Evolutionary conservation across 768 basidiomycete genomes (phyloP).

Genomic region (Hydnomerulius pinastri): DNA sequence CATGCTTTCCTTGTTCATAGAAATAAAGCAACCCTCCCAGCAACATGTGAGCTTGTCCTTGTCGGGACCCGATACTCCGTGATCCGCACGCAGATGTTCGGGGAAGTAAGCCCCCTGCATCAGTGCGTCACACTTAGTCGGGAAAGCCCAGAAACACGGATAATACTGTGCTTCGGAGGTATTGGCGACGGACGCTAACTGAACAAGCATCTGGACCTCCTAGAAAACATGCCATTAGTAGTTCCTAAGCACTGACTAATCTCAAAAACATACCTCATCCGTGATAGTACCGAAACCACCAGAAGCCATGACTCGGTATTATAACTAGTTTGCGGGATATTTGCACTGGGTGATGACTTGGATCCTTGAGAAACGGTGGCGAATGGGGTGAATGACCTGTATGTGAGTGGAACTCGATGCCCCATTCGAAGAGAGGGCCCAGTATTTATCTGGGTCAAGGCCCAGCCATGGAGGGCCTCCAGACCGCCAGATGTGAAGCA

Average conservation of each 20-base stretch:
- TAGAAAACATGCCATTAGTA: too few species aligned
- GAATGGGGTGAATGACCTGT: not conserved
- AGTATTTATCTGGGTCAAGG: constrained; percentile 19
- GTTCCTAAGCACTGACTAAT: too few species aligned
- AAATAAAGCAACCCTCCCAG: constrained; percentile 19
- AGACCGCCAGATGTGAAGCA: constrained; percentile 18
- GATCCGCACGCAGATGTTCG: constrained; percentile 21
- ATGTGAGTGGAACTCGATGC: constrained; percentile 6
- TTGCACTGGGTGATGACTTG: too few species aligned
- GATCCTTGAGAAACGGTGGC: constrained; percentile 2
- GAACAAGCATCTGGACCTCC: too few species aligned
- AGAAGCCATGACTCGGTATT: constrained; percentile 5
- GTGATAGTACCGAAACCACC: too few species aligned
- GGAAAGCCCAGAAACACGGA: constrained; percentile 18
- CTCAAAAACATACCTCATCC: too few species aligned
- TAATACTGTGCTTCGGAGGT: constrained; percentile 9
- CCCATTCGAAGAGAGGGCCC: not conserved
- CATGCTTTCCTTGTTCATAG: constrained; percentile 31
- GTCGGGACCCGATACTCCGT: constrained; percentile 22
- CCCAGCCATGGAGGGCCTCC: constrained; percentile 20
- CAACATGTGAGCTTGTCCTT: constrained; percentile 4
- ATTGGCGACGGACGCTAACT: not conserved
- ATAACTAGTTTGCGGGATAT: not conserved
- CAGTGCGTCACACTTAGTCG: not conserved
- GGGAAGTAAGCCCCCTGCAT: constrained; percentile 14